Evolutionary conservation across 2,329 filamentous ascomycete species (phyloP).

Genomic region (Aureobasidium leucospermi): DNA sequence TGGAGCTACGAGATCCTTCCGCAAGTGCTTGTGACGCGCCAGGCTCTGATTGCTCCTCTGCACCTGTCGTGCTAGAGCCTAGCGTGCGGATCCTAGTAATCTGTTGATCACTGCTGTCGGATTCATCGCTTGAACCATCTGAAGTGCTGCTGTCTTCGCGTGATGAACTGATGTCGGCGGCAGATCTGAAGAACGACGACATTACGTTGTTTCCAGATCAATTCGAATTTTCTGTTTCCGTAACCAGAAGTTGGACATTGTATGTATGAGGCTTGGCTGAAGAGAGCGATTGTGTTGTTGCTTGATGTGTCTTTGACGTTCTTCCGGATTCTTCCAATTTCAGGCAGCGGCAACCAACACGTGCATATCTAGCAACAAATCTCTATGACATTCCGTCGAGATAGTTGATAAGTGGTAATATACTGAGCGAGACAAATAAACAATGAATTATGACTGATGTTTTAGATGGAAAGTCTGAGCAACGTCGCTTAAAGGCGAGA

Average conservation of each 20-base stretch:
- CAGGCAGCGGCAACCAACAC: neutral
- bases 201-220: conserved; percentile 1
- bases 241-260: neutral
- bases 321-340: neutral
- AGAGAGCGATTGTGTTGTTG: neutral
- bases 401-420: no score
- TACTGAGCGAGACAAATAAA: no score
- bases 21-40: conserved; percentile 2
- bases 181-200: conserved; percentile 17
- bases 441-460: no score
- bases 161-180: conserved; percentile 16
- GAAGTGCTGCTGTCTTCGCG: conserved; percentile 11
- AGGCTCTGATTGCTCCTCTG: conserved; percentile 4
- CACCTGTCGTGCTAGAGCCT: neutral
- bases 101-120: neutral
- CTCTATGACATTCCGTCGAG: no score
- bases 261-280: neutral
- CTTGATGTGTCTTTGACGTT: neutral
- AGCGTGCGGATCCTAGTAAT: conserved; percentile 3
- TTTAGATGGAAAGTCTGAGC: no score
- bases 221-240: neutral
- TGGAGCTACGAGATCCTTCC: conserved; percentile 6
- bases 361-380: neutral
- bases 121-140: conserved; percentile 8
- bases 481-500: no score